Conservation (phyloP, 169 alveolate genomes). For the Eimeria tenella region DNA sequence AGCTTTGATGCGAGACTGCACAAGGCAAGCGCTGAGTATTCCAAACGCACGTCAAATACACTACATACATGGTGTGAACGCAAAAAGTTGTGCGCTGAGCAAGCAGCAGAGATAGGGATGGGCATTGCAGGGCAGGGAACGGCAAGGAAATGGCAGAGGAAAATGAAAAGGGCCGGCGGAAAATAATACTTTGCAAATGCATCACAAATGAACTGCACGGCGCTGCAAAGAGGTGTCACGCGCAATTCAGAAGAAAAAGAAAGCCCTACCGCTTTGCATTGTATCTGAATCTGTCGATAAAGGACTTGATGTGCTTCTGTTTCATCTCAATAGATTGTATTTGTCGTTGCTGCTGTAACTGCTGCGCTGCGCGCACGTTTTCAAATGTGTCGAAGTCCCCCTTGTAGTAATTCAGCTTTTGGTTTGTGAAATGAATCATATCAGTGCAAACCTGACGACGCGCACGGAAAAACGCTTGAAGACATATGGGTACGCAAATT, state of each 20-base stretch:
- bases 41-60: background rate
- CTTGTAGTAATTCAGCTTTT: slow-evolving; percentile 91
- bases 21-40: slow-evolving; percentile 87
- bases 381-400: slow-evolving; percentile 98
- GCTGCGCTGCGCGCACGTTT: slow-evolving; percentile 90
- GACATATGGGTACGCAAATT: background rate
- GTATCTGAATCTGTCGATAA: slow-evolving; percentile 90
- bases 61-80: background rate
- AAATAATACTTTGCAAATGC: too few species aligned
- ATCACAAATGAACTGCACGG: background rate
- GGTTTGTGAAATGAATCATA: slow-evolving; percentile 94
- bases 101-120: background rate
- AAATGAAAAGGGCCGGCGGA: background rate
- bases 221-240: background rate
- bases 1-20: slow-evolving; percentile 96
- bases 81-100: background rate
- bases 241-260: too few species aligned
- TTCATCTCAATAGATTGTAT: slow-evolving; percentile 92
- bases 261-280: slow-evolving; percentile 74
- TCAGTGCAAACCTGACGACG: slow-evolving; percentile 93
- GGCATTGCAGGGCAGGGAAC: background rate
- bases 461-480: background rate
- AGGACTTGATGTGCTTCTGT: slow-evolving; percentile 95
- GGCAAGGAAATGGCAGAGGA: background rate
- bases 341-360: slow-evolving; percentile 89